Base-by-base conservation (phyloP, 1,284 basidiomycete genomes). In the Ceraceosorus guamensis region DNA sequence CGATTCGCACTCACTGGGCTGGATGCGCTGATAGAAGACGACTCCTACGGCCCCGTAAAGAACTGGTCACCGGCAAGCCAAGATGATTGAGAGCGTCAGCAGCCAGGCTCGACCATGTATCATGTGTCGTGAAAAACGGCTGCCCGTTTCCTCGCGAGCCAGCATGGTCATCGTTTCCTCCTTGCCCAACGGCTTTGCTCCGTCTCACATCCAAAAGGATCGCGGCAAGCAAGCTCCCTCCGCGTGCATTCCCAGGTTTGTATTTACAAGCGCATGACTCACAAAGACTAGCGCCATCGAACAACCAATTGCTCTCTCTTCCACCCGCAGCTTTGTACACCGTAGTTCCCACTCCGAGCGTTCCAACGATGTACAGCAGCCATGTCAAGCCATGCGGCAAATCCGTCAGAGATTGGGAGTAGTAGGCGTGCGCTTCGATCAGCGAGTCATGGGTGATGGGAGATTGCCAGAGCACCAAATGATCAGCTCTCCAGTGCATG, bases 401-500 rank as follows among this genome's bases (percentile, higher is more conserved):
- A 14, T 61, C 60, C 30, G 69, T 59, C 52, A 74, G 61, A 31
- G 71, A 68, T 32, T 61, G 52, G 24, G 62, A 50, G 57, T 76
- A 76, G 60, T 76, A 75, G 10, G 63, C 63, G 52, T 71, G 70
- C 37, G 73, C 73, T 14, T 62, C 60, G 6, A 63, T 58, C 41
- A 73, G 56, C 34, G 68, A 67, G 31, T 59, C 59, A 31, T 65
- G 57, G 0, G 71, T 67, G 30, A 71, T 61, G 30, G 70, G 64
- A 0, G 64, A 51, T 52, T 75, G 72, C 73, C 73, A 76, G 1
- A 75, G 63, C 24, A 76, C 55, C 31, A 75, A 57, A 46, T 76
- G 71, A 50, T 76, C 73, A 10, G 73, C 73, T 1, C 64, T 68
- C 73, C 71, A 73, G 62, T 76, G 72, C 62, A 75, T 66, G 3